Evolutionary conservation across 225 moss, liverwort and hornwort genomes (phyloP).

Genomic region (Sphagnum tenellum): DNA sequence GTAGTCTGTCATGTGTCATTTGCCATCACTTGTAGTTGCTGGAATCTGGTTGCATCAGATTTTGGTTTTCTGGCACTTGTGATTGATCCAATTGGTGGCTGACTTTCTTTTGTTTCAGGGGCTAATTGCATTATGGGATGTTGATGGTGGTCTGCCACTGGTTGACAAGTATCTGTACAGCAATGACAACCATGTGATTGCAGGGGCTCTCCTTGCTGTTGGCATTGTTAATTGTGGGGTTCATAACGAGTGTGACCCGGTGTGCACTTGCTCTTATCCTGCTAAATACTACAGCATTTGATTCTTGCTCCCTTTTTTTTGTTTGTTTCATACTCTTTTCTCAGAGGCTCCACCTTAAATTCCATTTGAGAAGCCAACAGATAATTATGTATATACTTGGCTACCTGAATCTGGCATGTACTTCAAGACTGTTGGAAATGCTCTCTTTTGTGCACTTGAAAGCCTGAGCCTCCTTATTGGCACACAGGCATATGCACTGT

Average conservation of each 20-base stretch:
- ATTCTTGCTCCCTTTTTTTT: not conserved
- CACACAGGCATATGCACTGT: conserved; percentile 80
- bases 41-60: not conserved
- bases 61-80: too few species aligned
- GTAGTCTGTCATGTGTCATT: too few species aligned
- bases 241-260: conserved; percentile 88
- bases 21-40: not conserved
- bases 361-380: too few species aligned
- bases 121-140: conserved; percentile 91
- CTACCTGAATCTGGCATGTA: too few species aligned
- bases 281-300: not conserved
- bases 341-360: too few species aligned
- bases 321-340: too few species aligned
- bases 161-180: conserved; percentile 96
- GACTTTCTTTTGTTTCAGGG: conserved; percentile 39
- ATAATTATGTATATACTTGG: too few species aligned
- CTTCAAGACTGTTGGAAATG: too few species aligned
- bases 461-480: too few species aligned
- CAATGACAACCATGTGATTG: conserved; percentile 82
- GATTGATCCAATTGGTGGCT: not conserved
- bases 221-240: conserved; percentile 92
- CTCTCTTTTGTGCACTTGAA: too few species aligned
- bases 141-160: conserved; percentile 81
- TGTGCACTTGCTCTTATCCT: conserved; percentile 13
- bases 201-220: conserved; percentile 92